These are phyloP conservation scores for Yamadazyma jaroonii DNA, from an alignment of 1,139 yeast species.

Conservation along the genomic window DNA sequence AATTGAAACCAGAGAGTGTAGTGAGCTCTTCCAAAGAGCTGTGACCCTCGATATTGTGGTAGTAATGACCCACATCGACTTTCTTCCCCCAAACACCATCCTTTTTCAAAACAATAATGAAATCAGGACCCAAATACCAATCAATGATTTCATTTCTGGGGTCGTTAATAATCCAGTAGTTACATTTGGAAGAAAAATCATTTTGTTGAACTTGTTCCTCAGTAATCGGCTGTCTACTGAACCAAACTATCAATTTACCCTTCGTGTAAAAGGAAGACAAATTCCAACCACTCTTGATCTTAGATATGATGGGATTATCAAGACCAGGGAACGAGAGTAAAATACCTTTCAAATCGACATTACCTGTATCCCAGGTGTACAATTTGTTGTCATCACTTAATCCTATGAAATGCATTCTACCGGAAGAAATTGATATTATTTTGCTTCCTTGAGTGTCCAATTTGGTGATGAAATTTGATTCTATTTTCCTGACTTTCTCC, in stretches of 20 bases:
- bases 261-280: conserved; percentile 51
- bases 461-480: conserved; percentile 29
- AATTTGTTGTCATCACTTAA: conserved; percentile 50
- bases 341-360: conserved; percentile 44
- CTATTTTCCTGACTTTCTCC: conserved; percentile 13
- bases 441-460: conserved; percentile 17
- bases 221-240: conserved; percentile 31
- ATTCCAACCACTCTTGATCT: conserved; percentile 71
- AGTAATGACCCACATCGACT: conserved; percentile 12
- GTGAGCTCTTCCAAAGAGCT: conserved; percentile 10
- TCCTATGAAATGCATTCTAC: conserved; percentile 66
- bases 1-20: conserved; percentile 20
- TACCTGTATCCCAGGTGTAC: conserved; percentile 65
- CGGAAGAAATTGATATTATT: conserved; percentile 56
- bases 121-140: conserved; percentile 53
- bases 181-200: conserved; percentile 27
- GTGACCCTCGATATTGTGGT: conserved; percentile 10
- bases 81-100: conserved; percentile 23
- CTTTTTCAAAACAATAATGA: conserved; percentile 50
- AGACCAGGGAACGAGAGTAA: conserved; percentile 35
- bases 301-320: conserved; percentile 26
- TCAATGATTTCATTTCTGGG: conserved; percentile 43
- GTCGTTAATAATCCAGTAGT: conserved; percentile 38
- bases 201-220: conserved; percentile 14
- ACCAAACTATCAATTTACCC: conserved; percentile 64